phyloP scores from a whole-genome alignment of 768 basidiomycete genomes.

The Suillus weaverae region DNA sequence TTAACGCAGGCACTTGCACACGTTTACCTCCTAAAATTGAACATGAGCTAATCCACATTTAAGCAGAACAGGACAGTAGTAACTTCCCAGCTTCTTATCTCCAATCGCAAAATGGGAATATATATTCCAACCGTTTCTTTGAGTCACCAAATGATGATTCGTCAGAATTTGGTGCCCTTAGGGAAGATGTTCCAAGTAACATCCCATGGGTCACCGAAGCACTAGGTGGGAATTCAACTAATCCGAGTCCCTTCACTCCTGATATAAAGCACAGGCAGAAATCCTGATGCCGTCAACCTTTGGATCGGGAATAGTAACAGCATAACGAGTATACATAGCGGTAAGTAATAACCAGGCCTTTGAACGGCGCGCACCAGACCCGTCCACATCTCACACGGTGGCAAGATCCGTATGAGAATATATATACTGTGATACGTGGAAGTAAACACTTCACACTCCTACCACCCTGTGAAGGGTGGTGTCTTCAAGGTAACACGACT shows the following conservation, averaged over 20 bases:
- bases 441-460: conserved; percentile 83
- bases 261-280: conserved; percentile 39
- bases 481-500: conserved; percentile 61
- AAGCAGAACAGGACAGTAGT: conserved; percentile 4
- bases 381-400: neutral
- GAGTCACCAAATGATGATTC: conserved; percentile 28
- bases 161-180: conserved; percentile 65
- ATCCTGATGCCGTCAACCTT: conserved; percentile 88
- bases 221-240: conserved; percentile 52
- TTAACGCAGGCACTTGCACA: conserved; percentile 37
- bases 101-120: conserved; percentile 91
- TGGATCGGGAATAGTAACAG: conserved; percentile 86
- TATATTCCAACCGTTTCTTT: conserved; percentile 55
- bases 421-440: conserved; percentile 86
- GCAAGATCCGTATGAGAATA: conserved; percentile 88
- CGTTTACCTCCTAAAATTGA: neutral
- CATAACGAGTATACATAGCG: conserved; percentile 84
- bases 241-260: conserved; percentile 4
- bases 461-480: conserved; percentile 89
- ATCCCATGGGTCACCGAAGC: conserved; percentile 77
- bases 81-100: conserved; percentile 59
- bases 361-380: conserved; percentile 7
- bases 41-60: conserved; percentile 1
- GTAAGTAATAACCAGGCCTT: conserved; percentile 38
- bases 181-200: conserved; percentile 65